Conservation (phyloP, 208 protist species). For the Blastocrithidia nonstop region DNA sequence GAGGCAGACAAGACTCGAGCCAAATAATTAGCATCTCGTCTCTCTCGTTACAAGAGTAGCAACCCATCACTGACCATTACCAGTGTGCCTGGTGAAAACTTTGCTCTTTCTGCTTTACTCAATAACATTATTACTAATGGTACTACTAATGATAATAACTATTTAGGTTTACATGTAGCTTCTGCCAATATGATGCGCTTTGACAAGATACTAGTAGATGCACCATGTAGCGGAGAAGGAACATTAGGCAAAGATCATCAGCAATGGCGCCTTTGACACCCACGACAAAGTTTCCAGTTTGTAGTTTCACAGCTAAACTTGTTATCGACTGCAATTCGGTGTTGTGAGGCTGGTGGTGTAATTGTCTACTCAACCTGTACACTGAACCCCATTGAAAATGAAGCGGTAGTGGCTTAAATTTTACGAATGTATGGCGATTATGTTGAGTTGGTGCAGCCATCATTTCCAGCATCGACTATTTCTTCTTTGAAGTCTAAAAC, state of each 20-base stretch:
- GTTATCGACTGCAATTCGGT: slow-evolving; percentile 37
- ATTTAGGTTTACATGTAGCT: too few relatives aligned
- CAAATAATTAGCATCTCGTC: slow-evolving; percentile 15
- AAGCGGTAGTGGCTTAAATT: slow-evolving; percentile 85
- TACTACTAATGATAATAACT: too few relatives aligned
- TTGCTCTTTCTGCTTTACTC: too few relatives aligned
- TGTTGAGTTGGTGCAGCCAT: slow-evolving; percentile 35
- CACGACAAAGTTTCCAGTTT: slow-evolving; percentile 33
- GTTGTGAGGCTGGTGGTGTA: slow-evolving; percentile 51
- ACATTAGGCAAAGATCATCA: slow-evolving; percentile 63
- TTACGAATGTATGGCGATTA: slow-evolving; percentile 17
- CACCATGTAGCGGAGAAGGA: slow-evolving; percentile 90
- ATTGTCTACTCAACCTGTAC: slow-evolving; percentile 94
- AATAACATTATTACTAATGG: too few relatives aligned
- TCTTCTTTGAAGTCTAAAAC: background rate
- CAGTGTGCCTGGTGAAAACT: too few relatives aligned
- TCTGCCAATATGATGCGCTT: too few relatives aligned
- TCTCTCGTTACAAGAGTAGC: too few relatives aligned
- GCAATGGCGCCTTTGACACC: slow-evolving; percentile 76
- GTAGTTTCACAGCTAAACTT: slow-evolving; percentile 58
- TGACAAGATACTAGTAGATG: slow-evolving; percentile 86
- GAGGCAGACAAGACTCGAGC: slow-evolving; percentile 24
- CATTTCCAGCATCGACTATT: slow-evolving; percentile 7
- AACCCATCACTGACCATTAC: too few relatives aligned
- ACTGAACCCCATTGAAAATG: slow-evolving; percentile 93